Evolutionary conservation across 2,329 filamentous ascomycete species (phyloP).

Genomic region (Penicillium brasilianum): DNA sequence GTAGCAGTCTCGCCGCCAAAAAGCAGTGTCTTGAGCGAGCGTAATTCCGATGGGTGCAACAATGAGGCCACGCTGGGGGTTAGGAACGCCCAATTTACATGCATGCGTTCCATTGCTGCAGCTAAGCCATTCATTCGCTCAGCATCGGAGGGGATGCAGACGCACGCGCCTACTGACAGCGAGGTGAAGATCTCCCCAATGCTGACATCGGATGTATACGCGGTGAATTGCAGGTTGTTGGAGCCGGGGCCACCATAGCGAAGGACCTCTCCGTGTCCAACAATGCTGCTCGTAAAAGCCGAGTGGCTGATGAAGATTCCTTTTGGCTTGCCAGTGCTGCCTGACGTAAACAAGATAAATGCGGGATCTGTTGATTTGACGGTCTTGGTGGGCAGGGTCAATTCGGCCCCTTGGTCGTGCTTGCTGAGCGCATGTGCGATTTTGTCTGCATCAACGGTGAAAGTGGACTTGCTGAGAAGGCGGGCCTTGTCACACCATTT

Average conservation of each 20-base stretch:
- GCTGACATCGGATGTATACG: conserved; percentile 29
- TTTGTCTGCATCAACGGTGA: not conserved
- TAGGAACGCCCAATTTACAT: not conserved
- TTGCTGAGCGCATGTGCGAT: not conserved
- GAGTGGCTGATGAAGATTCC: conserved; percentile 63
- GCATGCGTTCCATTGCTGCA: not conserved
- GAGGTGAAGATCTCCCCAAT: conserved; percentile 9
- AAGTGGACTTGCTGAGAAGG: not conserved
- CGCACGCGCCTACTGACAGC: conserved; percentile 4
- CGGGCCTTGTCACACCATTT: not conserved
- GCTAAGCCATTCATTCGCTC: conserved; percentile 8
- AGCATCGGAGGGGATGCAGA: conserved; percentile 14
- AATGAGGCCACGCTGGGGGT: not conserved
- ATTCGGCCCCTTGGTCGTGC: not conserved
- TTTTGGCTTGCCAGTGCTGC: conserved; percentile 56
- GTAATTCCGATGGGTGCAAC: conserved; percentile 13
- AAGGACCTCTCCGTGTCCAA: conserved; percentile 50
- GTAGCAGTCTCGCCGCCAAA: conserved; percentile 28
- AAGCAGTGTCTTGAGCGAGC: conserved; percentile 24
- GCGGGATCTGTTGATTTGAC: conserved; percentile 39
- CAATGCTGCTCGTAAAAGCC: conserved; percentile 57
- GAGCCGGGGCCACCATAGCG: conserved; percentile 49
- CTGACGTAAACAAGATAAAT: conserved; percentile 66
- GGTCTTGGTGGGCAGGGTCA: not conserved
- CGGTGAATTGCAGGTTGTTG: conserved; percentile 45